phyloP scores from a whole-genome alignment of 768 basidiomycete species.

The Boletellus sp. region DNA sequence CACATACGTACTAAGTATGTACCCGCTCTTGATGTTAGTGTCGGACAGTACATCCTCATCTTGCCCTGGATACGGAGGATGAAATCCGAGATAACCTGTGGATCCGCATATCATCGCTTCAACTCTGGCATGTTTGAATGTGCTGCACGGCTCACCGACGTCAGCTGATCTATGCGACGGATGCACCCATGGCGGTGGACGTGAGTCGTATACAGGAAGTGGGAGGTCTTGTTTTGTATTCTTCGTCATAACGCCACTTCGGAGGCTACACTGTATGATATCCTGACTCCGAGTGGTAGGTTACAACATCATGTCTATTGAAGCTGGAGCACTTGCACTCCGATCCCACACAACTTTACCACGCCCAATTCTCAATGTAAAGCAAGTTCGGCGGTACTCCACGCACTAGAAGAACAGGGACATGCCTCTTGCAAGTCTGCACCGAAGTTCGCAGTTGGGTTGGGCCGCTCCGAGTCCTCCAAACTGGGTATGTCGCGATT shows the following conservation, averaged over 20 bases:
- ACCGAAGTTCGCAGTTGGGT: too few relatives aligned
- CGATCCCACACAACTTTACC: too few relatives aligned
- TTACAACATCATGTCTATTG: too few relatives aligned
- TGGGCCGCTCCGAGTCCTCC: too few relatives aligned
- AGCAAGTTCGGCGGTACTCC: too few relatives aligned
- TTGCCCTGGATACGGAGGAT: conserved; percentile 70
- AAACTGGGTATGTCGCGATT: too few relatives aligned
- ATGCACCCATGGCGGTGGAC: conserved; percentile 73
- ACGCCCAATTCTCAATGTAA: too few relatives aligned
- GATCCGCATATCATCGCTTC: neutral
- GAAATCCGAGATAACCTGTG: conserved; percentile 71
- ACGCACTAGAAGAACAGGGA: too few relatives aligned
- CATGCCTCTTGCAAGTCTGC: too few relatives aligned
- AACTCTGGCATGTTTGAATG: neutral
- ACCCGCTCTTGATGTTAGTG: conserved; percentile 62
- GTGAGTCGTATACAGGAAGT: conserved; percentile 58
- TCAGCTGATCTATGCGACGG: conserved; percentile 63
- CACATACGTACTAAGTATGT: conserved; percentile 49
- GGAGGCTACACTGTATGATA: too few relatives aligned
- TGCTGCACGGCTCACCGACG: conserved; percentile 47
- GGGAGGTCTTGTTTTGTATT: conserved; percentile 25
- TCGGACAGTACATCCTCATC: conserved; percentile 72
- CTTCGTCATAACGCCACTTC: conserved; percentile 17
- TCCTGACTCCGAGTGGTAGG: too few relatives aligned
- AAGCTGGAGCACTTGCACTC: too few relatives aligned